Conservation (phyloP, 2,329 filamentous ascomycete genomes). For the Penicillium sp. region DNA sequence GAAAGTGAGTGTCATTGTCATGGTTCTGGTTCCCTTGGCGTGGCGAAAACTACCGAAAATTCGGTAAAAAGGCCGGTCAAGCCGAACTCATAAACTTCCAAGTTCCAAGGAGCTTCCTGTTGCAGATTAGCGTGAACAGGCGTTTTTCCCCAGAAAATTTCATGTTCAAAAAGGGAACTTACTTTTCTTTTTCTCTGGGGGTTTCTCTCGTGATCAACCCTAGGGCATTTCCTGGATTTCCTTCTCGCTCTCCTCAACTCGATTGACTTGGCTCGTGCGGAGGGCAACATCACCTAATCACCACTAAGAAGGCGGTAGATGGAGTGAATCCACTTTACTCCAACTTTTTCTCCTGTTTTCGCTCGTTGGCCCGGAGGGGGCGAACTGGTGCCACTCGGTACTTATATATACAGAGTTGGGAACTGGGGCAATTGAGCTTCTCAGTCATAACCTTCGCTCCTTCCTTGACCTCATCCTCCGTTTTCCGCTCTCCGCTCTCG, state of each 20-base stretch:
- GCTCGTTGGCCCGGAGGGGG: background rate
- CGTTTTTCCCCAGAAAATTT: background rate
- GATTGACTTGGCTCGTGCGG: background rate
- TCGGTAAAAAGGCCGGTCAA: background rate
- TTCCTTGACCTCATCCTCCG: background rate
- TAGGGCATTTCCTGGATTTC: background rate
- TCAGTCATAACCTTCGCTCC: background rate
- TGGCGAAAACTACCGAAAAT: background rate
- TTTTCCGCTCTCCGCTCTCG: background rate
- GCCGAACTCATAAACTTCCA: background rate
- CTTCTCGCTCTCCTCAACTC: background rate
- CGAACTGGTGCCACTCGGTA: background rate
- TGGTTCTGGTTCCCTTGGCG: background rate
- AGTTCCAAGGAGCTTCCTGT: background rate
- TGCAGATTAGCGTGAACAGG: background rate
- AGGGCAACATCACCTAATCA: background rate
- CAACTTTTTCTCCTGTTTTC: background rate
- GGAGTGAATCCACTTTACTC: background rate
- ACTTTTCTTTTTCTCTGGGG: background rate
- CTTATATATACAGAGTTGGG: background rate
- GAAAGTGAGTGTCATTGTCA: no score
- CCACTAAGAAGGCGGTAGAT: background rate
- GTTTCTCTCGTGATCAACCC: background rate
- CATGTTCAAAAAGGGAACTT: background rate
- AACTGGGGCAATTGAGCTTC: background rate